Conservation (phyloP, 768 basidiomycete genomes). For the Hebeloma cylindrosporum region DNA sequence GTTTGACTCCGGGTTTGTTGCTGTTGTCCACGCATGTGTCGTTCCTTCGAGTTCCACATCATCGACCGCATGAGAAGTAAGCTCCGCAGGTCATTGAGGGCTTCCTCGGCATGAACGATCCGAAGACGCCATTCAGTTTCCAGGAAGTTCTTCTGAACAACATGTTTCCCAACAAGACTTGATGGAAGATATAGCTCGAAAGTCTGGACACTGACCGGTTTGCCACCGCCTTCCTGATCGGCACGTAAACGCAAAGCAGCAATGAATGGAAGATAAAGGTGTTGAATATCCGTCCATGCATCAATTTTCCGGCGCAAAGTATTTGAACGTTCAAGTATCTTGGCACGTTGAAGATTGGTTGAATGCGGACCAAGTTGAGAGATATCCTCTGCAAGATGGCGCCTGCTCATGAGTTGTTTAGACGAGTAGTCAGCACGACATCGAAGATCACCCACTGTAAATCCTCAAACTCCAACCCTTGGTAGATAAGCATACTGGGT, state of each 20-base stretch:
- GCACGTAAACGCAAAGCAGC: background rate
- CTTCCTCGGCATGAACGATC: constrained; percentile 26
- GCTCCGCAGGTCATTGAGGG: constrained; percentile 25
- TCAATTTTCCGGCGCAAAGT: constrained; percentile 24
- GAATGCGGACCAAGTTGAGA: constrained; percentile 19
- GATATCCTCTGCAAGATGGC: constrained; percentile 14
- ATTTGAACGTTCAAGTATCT: constrained; percentile 26
- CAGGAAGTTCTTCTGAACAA: constrained; percentile 4
- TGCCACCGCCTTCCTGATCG: background rate
- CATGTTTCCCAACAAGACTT: background rate
- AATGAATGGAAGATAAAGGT: constrained; percentile 28
- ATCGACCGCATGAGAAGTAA: constrained; percentile 26
- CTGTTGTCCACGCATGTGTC: constrained; percentile 23
- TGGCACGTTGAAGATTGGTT: constrained; percentile 29
- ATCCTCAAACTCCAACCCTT: constrained; percentile 33
- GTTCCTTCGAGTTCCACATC: constrained; percentile 29
- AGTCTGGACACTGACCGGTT: constrained; percentile 4
- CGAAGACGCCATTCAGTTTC: constrained; percentile 27
- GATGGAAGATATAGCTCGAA: constrained; percentile 23
- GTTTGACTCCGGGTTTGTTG: constrained; percentile 23
- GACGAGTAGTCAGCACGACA: background rate
- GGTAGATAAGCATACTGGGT: constrained; percentile 26
- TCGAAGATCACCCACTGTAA: constrained; percentile 6
- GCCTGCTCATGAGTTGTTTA: constrained; percentile 8
- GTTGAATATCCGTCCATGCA: constrained; percentile 28